A percentile compares a stretch with the other conserved stretches of the same genome.
Evolutionary conservation across 2,329 filamentous ascomycete species (phyloP).

Genomic region (Apiospora arundinis): DNA sequence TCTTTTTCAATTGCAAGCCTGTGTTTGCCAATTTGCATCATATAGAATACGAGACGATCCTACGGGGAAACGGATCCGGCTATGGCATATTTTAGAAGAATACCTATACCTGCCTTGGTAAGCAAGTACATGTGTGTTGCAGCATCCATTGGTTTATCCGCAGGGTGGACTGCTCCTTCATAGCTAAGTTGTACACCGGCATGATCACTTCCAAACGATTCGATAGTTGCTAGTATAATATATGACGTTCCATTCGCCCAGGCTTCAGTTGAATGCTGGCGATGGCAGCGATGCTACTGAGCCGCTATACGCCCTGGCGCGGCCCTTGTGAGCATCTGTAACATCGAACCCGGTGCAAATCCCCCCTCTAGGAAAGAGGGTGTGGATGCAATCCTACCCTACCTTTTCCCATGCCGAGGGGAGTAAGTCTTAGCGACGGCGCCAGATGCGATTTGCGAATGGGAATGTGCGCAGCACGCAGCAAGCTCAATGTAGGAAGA

Average conservation of each 20-base stretch:
- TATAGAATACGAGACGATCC: background rate
- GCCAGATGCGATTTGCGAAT: background rate
- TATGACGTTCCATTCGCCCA: background rate
- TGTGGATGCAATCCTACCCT: conserved; percentile 7
- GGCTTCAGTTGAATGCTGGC: background rate
- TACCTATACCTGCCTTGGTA: background rate
- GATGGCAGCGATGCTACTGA: background rate
- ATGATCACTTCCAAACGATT: too few species aligned
- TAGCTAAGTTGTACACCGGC: background rate
- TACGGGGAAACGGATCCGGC: background rate
- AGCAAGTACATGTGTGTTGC: background rate
- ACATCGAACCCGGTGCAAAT: background rate
- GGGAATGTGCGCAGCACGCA: background rate
- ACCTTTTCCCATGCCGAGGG: background rate
- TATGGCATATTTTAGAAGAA: background rate
- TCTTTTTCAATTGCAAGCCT: background rate
- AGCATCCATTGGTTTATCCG: background rate
- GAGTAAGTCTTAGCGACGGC: background rate
- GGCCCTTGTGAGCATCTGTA: conserved; percentile 3
- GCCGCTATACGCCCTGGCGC: conserved; percentile 3
- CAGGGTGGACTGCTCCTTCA: too few species aligned
- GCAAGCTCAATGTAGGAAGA: background rate
- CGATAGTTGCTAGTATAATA: background rate
- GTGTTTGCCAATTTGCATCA: background rate
- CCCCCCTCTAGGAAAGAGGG: background rate